Evolutionary conservation across 352 stramenopile genomes (phyloP).

Genomic region (Globisporangium spinosum): DNA sequence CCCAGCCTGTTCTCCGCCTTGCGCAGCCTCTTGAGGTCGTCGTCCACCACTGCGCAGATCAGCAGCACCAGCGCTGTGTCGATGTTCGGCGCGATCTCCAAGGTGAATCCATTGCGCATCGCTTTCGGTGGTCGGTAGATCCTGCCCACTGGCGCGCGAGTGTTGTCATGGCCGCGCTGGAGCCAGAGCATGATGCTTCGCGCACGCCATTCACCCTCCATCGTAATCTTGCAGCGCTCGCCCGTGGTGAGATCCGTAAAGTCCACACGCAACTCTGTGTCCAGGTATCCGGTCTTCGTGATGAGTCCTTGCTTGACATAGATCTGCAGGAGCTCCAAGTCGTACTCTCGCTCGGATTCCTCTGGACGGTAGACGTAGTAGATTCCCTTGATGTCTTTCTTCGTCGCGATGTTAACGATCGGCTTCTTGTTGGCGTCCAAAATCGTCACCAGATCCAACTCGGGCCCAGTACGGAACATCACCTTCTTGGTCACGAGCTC

Average conservation of each 20-base stretch:
- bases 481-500: background rate
- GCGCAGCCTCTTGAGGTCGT: conserved; percentile 2
- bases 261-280: conserved; percentile 10
- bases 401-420: background rate
- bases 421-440: background rate
- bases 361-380: conserved; percentile 10
- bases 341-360: background rate
- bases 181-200: conserved; percentile 12
- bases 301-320: conserved; percentile 9
- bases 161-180: background rate
- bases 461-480: conserved; percentile 1
- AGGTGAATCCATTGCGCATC: background rate
- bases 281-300: background rate
- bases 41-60: background rate
- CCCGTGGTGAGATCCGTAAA: conserved; percentile 11
- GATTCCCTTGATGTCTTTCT: conserved; percentile 1
- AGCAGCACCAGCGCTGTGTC: conserved; percentile 6
- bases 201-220: conserved; percentile 7
- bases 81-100: conserved; percentile 4
- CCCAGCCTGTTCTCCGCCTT: too few species aligned
- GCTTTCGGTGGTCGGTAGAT: background rate
- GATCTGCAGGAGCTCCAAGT: conserved; percentile 5
- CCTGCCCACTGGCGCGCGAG: background rate
- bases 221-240: conserved; percentile 7
- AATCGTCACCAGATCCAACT: background rate